Base-by-base conservation (phyloP, 257 asterid genomes). In the Ehretia macrophylla region DNA sequence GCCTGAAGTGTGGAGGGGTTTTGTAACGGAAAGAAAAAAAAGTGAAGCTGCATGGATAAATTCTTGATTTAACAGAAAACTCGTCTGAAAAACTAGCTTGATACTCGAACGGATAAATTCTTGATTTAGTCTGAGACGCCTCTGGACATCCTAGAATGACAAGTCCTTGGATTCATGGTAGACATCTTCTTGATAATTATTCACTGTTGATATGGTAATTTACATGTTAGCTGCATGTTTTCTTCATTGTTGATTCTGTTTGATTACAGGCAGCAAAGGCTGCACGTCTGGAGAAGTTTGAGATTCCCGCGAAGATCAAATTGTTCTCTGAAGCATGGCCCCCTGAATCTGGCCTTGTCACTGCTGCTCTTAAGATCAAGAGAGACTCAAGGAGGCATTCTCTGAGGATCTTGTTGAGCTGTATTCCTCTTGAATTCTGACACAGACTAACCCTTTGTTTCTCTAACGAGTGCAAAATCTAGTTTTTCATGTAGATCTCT, bases 371-470 rank as follows among this genome's bases (percentile, higher is more conserved):
- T 39, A 75, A 79, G 71, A 63, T 79, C 40, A 79, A 79, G 70
- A 79, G 84, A 71, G 84, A 79, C 53, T 81, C 63, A 73, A 78
- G 84, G 86, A 92, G 68, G 73, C 79, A 44, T 88, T 84, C 63
- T 70, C 96, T n/a, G 68, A 79, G 21, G 97, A 92, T 39, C 91
- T 92, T 55, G 69, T 74, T 51, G 70, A 75, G 60, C 78, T 88
- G 32, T 92, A 92, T 58, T 77, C 87, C 9, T 69, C 77, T 22
- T 77, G 75, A 87, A 59, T 55, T 17, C 13, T 16, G 22, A 16
- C 54, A 68, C 35, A 6, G 6, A 27, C 35, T 27, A 27, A 6
- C 35, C 35, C 35, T 27, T 27, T 27, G n/a, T n/a, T n/a, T n/a
- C n/a, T 27, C 35, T 27, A 27, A 27, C 6, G 35, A 27, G 35